These are phyloP conservation scores for Pythium apleroticum DNA, from an alignment of 352 stramenopile species.

Conservation along the genomic window DNA sequence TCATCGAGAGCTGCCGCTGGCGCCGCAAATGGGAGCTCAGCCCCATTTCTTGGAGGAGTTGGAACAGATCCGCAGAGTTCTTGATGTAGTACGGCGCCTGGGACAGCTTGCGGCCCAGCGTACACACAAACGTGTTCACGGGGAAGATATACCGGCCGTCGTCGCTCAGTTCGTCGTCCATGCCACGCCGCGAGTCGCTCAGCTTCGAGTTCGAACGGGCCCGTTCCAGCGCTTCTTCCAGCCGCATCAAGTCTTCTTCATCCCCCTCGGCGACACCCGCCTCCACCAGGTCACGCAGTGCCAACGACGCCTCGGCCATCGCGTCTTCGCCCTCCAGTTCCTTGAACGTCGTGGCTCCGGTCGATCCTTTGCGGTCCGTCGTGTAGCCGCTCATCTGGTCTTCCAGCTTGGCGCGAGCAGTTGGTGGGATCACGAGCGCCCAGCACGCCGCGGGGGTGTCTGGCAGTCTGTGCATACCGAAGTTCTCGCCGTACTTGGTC, in stretches of 20 bases:
- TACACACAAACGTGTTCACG: constrained; percentile 87
- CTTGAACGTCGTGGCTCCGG: constrained; percentile 14
- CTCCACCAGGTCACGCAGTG: not conserved
- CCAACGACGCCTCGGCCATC: not conserved
- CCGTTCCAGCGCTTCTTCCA: constrained; percentile 21
- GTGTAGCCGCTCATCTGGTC: constrained; percentile 23
- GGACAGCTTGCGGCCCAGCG: constrained; percentile 74
- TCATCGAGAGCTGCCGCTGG: constrained; percentile 65
- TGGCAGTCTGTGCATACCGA: constrained; percentile 68
- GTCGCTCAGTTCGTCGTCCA: constrained; percentile 36
- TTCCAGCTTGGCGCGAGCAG: constrained; percentile 59
- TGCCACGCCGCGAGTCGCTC: constrained; percentile 25
- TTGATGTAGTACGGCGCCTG: constrained; percentile 88
- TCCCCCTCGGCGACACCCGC: constrained; percentile 1
- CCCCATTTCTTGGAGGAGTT: constrained; percentile 82
- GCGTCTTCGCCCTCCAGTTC: constrained; percentile 20
- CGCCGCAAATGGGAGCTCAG: constrained; percentile 79
- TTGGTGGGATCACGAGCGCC: constrained; percentile 73
- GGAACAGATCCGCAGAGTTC: constrained; percentile 83
- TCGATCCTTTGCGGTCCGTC: constrained; percentile 21
- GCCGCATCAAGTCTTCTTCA: constrained; percentile 26
- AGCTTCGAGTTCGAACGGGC: constrained; percentile 18
- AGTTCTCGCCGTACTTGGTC: constrained; percentile 78
- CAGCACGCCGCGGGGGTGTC: constrained; percentile 75
- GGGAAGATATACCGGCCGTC: constrained; percentile 68